Conservation (phyloP, 2,329 filamentous ascomycete species). For the Sporothrix mexicana region DNA sequence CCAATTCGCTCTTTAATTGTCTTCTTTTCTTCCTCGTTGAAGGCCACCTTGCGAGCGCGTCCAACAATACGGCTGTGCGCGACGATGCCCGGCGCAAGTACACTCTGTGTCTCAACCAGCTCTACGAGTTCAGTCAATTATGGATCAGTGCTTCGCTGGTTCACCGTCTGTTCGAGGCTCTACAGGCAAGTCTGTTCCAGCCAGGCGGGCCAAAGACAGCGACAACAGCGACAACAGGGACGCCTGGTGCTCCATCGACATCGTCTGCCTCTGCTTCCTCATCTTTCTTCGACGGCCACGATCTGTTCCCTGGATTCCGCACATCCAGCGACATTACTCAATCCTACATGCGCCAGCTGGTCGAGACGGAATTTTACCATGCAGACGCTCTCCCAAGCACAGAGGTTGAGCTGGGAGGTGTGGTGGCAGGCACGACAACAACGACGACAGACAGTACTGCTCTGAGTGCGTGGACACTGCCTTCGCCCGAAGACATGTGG, state of each 20-base stretch:
- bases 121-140: constrained; percentile 37
- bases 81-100: constrained; percentile 36
- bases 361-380: constrained; percentile 25
- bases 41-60: constrained; percentile 26
- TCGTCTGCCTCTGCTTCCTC: neutral
- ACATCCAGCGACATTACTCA: constrained; percentile 27
- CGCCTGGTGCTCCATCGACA: no score
- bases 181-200: constrained; percentile 31
- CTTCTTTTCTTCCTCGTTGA: constrained; percentile 36
- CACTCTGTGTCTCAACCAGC: constrained; percentile 34
- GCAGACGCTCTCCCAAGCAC: constrained; percentile 3
- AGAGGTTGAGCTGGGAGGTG: neutral
- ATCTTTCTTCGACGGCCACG: constrained; percentile 1
- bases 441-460: neutral
- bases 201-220: neutral
- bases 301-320: constrained; percentile 27
- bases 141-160: constrained; percentile 35
- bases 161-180: constrained; percentile 34
- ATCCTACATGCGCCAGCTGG: constrained; percentile 24
- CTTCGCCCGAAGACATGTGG: constrained; percentile 29
- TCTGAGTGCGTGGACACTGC: constrained; percentile 18
- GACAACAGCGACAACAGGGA: neutral
- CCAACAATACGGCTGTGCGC: constrained; percentile 24
- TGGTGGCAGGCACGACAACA: no score
- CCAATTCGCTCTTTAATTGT: constrained; percentile 35